Evolutionary conservation across 345 rosid genomes (phyloP), one percentile per base, ranked within the genome.

Genomic region (Camelina hispida): DNA sequence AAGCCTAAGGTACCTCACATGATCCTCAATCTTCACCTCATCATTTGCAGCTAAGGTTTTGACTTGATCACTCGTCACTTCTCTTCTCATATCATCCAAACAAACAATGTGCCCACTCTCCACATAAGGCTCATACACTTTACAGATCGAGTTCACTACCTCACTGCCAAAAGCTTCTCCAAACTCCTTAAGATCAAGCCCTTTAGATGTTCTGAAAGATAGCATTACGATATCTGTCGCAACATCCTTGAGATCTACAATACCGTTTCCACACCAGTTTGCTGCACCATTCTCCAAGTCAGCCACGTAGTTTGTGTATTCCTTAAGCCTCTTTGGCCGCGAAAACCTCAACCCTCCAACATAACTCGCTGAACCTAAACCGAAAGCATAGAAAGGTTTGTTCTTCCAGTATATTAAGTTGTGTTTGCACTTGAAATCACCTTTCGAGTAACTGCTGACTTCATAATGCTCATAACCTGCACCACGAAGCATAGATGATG

Each of bases 321-420:
- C 93, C 72, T 80, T 87, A 85, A 92, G 84, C 83, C 58, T 90
- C 76, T 81, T 95, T 5, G 97, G 99, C 81, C 99, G 84, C 30
- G 99, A 92, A 74, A 95, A 92, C 81, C 99, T 87, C 69, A 82
- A 12, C 62, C 97, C 97, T 75, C 83, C 77, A 32, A 87, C 81
- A 73, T 81, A 86, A 80, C 99, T 95, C n/a, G 97, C 97, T 63
- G 99, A 88, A 60, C 99, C 99, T 34, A 90, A 88, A 50, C 97
- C 99, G 15, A 92, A 92, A 30, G 79, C 97, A 60, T 92, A 92
- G 81, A 92, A 95, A 6, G 97, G 91, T 25, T 78, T 72, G 83
- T 85, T 89, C 84, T 87, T 83, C 97, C 97, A 95, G 91, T 92
- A 95, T 35, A 84, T 87, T 75, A 56, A 82, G 70, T 95, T 92